Evolutionary conservation across 306 rosid genomes (phyloP), one percentile per base, ranked within the genome.

Genomic region (Malus asiatica): DNA sequence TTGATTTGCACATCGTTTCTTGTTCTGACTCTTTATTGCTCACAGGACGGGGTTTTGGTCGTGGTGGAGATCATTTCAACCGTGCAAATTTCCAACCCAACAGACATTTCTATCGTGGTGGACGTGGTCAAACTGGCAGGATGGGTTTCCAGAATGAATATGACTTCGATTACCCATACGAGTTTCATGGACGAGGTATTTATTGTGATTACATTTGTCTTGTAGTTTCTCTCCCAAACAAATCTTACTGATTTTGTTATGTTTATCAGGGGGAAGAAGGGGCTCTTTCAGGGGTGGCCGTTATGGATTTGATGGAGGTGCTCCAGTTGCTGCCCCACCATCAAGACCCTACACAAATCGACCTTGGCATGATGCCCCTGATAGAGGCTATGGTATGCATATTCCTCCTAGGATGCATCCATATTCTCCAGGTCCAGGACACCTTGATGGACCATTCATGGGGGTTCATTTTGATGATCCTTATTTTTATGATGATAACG

Each of bases 11-110:
- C 45, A 29, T 82, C 4, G 7, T 74, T 65, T 75, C 32, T 68
- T 45, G 62, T 33, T 40, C 65, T 72, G 68, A 63, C 71, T 65
- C 15, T 53, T 23, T 55, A 33, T 72, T 72, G 40, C 33, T 65
- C 75, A 51, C 71, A 92, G 97, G 87, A 62, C 82, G 86, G 77
- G 93, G 89, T 65, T 80, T 80, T 83, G 88, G 81, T 65, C 87
- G 84, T 16, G 89, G 88, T 60, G 83, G 89, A 42, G 87, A 80
- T 18, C 52, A 85, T 32, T 74, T 66, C 74, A 69, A 67, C 76
- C 65, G 75, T 68, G 82, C 86, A 77, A 86, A 82, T 70, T 88
- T 86, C 72, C 88, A 72, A 57, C 81, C 75, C 78, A 82, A 61
- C 60, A 78, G 89, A 82, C 81, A 71, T 77, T 80, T 83, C 75